Conservation (phyloP, 176 grass and related monocot species). For the Triticum aestivum region IWGSC_CS_RefSeq_v2.1 NC_057811.1:8322947-8323446, state of each 20-base stretch:
- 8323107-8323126: conserved; percentile 37
- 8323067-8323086: neutral
- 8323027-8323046: conserved; percentile 43
- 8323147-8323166: conserved; percentile 48
- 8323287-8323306: conserved; percentile 47
- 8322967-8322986: conserved; percentile 42
- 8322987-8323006: conserved; percentile 43
- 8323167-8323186: conserved; percentile 52
- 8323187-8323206: conserved; percentile 19
- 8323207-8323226: neutral
- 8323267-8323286: neutral
- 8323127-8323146: conserved; percentile 44
- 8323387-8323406: neutral
- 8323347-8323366: conserved; percentile 34
- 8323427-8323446: neutral
- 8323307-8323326: conserved; percentile 48
- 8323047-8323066: neutral
- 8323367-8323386: neutral
- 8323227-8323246: neutral
- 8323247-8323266: neutral
- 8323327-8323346: conserved; percentile 58
- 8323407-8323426: neutral
- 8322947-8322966: neutral
- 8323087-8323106: neutral
- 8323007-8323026: conserved; percentile 63